Evolutionary conservation across 805 yeast species (phyloP).

Genomic region (Wickerhamomyces tratensis): DNA sequence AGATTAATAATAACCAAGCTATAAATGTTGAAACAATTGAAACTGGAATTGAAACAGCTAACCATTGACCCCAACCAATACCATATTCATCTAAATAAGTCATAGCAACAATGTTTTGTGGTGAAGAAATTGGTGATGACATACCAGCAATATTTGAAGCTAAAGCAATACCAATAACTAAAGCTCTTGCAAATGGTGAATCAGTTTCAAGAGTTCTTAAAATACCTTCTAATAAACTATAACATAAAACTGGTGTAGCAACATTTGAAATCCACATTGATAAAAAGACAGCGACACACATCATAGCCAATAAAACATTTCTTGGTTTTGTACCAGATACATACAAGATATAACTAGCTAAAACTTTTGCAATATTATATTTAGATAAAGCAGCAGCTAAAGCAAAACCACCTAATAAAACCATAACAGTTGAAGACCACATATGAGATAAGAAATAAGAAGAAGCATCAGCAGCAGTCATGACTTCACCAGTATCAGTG

Average conservation of each 20-base stretch:
- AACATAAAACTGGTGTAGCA: constrained; percentile 93
- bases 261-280: constrained; percentile 97
- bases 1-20: constrained; percentile 60
- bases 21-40: constrained; percentile 48
- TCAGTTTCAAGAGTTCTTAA: constrained; percentile 74
- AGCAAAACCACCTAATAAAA: constrained; percentile 88
- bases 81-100: constrained; percentile 63
- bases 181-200: constrained; percentile 70
- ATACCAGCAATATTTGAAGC: constrained; percentile 94
- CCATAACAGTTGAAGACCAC: constrained; percentile 94
- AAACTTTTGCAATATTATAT: constrained; percentile 76
- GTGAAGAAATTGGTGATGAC: constrained; percentile 96
- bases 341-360: constrained; percentile 74
- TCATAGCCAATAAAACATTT: constrained; percentile 63
- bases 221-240: constrained; percentile 84
- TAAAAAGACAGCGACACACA: constrained; percentile 78
- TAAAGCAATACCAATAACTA: constrained; percentile 84
- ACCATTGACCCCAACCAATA: constrained; percentile 85
- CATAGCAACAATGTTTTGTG: constrained; percentile 89
- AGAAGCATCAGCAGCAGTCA: constrained; percentile 60
- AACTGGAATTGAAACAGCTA: constrained; percentile 79
- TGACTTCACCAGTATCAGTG: constrained; percentile 34
- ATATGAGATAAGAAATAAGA: constrained; percentile 69
- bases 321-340: constrained; percentile 84
- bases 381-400: constrained; percentile 92